Conservation (phyloP, 129 eudicot genomes). For the Centrapalus pauciflorus region DNA sequence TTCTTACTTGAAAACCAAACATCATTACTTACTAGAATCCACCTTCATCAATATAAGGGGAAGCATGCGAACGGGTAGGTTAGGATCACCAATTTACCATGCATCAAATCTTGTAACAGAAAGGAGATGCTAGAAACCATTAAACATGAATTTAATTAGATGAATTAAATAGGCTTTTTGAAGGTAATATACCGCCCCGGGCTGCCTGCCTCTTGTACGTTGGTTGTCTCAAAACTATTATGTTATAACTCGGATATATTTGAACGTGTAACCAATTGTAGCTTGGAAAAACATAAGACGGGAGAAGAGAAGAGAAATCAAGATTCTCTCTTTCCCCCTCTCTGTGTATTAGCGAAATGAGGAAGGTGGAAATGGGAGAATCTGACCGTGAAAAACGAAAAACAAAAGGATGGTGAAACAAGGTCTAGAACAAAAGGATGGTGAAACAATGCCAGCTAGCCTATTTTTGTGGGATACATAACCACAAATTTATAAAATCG, state of each 20-base stretch:
- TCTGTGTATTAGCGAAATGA: conserved; percentile 7
- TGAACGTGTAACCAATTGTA: conserved; percentile 7
- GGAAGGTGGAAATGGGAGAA: conserved; percentile 16
- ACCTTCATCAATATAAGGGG: conserved; percentile 17
- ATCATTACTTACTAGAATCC: conserved; percentile 26
- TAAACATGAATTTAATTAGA: neutral
- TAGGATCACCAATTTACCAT: neutral
- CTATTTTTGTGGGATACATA: conserved; percentile 1
- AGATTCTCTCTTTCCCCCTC: neutral
- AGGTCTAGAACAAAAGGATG: conserved; percentile 7
- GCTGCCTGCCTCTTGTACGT: neutral
- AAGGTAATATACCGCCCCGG: neutral
- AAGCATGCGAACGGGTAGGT: too few species aligned
- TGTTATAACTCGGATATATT: neutral
- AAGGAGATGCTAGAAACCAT: neutral
- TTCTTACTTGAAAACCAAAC: conserved; percentile 43
- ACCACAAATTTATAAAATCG: too few species aligned
- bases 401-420: conserved; percentile 9
- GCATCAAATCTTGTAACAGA: neutral
- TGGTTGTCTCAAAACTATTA: neutral
- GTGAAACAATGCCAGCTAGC: too few species aligned
- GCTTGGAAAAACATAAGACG: neutral
- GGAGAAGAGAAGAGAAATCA: conserved; percentile 20
- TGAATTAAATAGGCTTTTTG: neutral
- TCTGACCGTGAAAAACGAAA: conserved; percentile 8